A percentile compares a stretch with the other conserved stretches of the same genome.
phyloP scores from a whole-genome alignment of 208 protist species.

The Trypanosoma congolense region DNA sequence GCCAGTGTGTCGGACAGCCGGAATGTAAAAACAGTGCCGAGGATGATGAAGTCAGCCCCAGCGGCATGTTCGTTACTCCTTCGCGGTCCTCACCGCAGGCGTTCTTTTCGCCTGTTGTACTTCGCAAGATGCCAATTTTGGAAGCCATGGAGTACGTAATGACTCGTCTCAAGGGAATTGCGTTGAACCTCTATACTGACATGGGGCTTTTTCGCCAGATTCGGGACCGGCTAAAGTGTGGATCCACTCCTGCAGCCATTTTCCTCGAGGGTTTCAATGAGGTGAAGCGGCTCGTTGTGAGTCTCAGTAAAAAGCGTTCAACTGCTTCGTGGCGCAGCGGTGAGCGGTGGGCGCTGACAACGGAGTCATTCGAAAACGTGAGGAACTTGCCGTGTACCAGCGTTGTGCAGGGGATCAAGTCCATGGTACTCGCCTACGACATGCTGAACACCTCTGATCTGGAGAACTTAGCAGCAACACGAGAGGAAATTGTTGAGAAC shows the following conservation, averaged over 20 bases:
- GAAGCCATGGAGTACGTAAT: slow-evolving; percentile 78
- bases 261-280: slow-evolving; percentile 80
- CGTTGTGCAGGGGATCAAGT: slow-evolving; percentile 76
- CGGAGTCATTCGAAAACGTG: slow-evolving; percentile 62
- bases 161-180: slow-evolving; percentile 77
- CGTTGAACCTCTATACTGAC: slow-evolving; percentile 86
- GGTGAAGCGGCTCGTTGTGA: slow-evolving; percentile 67
- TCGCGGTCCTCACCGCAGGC: slow-evolving; percentile 24
- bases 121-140: slow-evolving; percentile 50
- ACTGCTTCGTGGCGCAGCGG: slow-evolving; percentile 17
- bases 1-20: slow-evolving; percentile 1
- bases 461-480: slow-evolving; percentile 36
- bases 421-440: slow-evolving; percentile 77
- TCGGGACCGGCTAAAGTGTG: slow-evolving; percentile 57
- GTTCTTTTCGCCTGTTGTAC: slow-evolving; percentile 43
- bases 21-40: neutral
- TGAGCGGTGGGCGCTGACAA: slow-evolving; percentile 66
- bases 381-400: slow-evolving; percentile 67
- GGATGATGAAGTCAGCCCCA: slow-evolving; percentile 1
- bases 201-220: slow-evolving; percentile 72
- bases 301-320: slow-evolving; percentile 19
- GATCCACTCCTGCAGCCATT: slow-evolving; percentile 47
- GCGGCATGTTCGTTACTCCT: neutral
- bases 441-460: slow-evolving; percentile 51
- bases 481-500: slow-evolving; percentile 77